Conservation (phyloP, 2,329 filamentous ascomycete species). For the Mycosphaerella arachidis region DNA sequence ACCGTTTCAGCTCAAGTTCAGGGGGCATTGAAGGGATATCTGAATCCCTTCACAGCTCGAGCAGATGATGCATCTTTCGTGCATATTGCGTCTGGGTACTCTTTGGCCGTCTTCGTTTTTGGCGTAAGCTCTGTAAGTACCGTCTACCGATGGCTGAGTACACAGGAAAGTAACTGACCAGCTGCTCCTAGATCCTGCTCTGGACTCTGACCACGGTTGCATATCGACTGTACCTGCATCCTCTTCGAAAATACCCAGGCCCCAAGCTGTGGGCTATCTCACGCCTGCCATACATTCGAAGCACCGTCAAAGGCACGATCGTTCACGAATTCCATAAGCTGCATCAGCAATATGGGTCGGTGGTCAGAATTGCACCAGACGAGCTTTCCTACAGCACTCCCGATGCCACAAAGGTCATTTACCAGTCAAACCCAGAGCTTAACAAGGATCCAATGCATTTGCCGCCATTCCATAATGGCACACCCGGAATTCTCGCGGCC, state of each 20-base stretch:
- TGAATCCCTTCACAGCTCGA: neutral
- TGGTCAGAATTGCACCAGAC: neutral
- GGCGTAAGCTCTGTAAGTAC: neutral
- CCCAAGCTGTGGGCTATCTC: neutral
- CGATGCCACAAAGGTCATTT: neutral
- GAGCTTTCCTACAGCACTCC: neutral
- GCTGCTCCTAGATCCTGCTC: neutral
- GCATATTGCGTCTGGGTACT: neutral
- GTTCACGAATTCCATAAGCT: neutral
- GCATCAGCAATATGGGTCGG: neutral
- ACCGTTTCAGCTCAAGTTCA: neutral
- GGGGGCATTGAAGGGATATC: neutral
- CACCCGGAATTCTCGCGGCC: neutral
- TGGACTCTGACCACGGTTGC: neutral
- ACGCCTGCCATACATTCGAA: neutral
- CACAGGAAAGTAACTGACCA: neutral
- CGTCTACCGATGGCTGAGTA: neutral
- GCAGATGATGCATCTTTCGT: neutral
- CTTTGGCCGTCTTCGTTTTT: neutral
- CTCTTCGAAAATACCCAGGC: neutral
- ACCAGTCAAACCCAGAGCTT: neutral
- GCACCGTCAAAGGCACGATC: neutral
- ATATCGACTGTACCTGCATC: neutral
- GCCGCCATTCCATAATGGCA: neutral
- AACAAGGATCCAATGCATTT: neutral